Conservation (phyloP, 352 stramenopile genomes). For the Pythium coloratum region DNA sequence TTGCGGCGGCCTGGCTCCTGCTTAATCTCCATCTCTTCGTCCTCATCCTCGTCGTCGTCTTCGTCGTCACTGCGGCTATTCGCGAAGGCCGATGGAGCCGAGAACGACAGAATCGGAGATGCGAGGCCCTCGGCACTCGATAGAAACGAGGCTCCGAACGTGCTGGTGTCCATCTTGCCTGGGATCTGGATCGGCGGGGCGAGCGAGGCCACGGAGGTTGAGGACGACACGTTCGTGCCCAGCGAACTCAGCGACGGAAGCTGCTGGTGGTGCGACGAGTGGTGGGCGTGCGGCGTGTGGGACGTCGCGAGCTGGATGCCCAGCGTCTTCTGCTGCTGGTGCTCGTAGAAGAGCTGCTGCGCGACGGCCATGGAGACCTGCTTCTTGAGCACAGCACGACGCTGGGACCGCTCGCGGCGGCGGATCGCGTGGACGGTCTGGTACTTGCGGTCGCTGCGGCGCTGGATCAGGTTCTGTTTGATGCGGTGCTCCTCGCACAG, state of each 20-base stretch:
- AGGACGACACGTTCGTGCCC: conserved; percentile 4
- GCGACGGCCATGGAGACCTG: conserved; percentile 79
- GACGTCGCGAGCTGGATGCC: conserved; percentile 38
- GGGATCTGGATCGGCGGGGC: conserved; percentile 50
- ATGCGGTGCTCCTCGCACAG: conserved; percentile 83
- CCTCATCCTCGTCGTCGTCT: conserved; percentile 2
- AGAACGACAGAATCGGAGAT: conserved; percentile 37
- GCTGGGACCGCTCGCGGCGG: conserved; percentile 74
- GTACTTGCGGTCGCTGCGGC: conserved; percentile 84
- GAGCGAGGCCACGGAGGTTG: conserved; percentile 23
- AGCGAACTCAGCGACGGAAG: conserved; percentile 18
- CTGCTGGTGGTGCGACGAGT: neutral
- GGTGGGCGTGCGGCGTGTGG: neutral
- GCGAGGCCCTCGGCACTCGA: conserved; percentile 26
- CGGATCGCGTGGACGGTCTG: conserved; percentile 82
- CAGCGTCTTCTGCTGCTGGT: conserved; percentile 76
- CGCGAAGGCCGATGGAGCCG: conserved; percentile 16
- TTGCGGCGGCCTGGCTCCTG: neutral
- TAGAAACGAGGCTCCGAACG: conserved; percentile 27
- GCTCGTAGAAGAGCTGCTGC: conserved; percentile 78
- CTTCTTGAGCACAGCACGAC: conserved; percentile 76
- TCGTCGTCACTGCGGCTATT: neutral
- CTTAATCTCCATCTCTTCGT: conserved; percentile 11
- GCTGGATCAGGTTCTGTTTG: conserved; percentile 87
- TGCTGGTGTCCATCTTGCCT: conserved; percentile 25